Evolutionary conservation across 345 rosid genomes (phyloP), one percentile per base, ranked within the genome.

Genomic region (Viola odorata): DNA sequence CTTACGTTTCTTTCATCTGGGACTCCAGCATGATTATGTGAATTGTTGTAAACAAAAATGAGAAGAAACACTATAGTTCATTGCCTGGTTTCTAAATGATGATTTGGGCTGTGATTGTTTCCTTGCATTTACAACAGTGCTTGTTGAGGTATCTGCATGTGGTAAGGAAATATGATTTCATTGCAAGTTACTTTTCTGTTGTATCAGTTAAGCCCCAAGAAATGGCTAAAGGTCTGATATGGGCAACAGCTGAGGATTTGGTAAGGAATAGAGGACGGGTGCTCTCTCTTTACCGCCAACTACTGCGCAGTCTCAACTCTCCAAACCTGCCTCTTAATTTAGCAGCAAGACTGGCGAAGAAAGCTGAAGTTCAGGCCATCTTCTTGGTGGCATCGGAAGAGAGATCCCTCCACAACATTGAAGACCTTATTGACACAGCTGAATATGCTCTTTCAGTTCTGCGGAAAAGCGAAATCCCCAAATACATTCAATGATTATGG

Each of bases 271-370:
- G 83, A 66, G 83, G 81, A 8, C 73, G 60, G 12, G 83, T 84
- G 50, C 68, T 81, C 7, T 80, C 78, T 16, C 67, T 84, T 62
- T 84, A 84, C 40, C 63, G 89, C 36, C 85, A 84, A 55, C 38
- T 84, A 53, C 61, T 84, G 9, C 74, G 86, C 55, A 74, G 87
- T 59, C 68, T 84, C 8, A 84, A 80, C 57, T 78, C 83, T 15
- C 84, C 90, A 3, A 74, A 69, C 16, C 49, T 84, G 75, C 79
- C 80, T 39, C 79, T 82, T 5, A 76, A 66, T 67, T 76, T 80
- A 15, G 87, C 90, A 7, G 77, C 83, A 6, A 78, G 87, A 68
- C 69, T 82, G 55, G 74, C 87, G 1, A 82, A 80, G 78, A 84
- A 82, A 69, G 87, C 85, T 36, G 87, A 84, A 57, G 78, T 77